Base-by-base conservation (phyloP, 2,329 filamentous ascomycete genomes). In the Aspergillus ruber region DNA sequence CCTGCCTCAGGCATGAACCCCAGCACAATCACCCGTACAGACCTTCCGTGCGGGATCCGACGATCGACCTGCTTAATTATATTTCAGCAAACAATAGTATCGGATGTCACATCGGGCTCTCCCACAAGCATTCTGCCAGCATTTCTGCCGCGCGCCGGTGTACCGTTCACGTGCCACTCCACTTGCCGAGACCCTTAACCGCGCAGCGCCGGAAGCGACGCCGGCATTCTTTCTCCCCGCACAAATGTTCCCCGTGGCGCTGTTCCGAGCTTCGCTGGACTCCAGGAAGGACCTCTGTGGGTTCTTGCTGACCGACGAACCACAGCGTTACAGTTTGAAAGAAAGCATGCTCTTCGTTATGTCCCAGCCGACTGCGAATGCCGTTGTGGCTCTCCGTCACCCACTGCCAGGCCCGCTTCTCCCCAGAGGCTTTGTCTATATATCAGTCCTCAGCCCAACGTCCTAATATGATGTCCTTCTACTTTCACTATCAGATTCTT, bases 301-400 rank as follows among this genome's bases (percentile, higher is more conserved):
- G 10, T 20, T 13, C 8, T 8, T 23, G 21, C n/a, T 42, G 17
- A 35, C 25, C 12, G 41, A 47, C 50, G 29, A 50, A 46, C 43
- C 43, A 42, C 15, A 18, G 42, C 18, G 10, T n/a, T 18, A 23
- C 3, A 41, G 13, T 41, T 41, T 18, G 15, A 21, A 18, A 17
- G n/a, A 4, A 8, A 18, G 18, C 43, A 15, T 17, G 23, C 23
- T 44, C 33, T 39, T 51, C 52, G 42, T 46, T 44, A 54, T 54
- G 50, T 23, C 59, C 55, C 58, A 64, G 52, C 63, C 62, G 62
- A 66, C 48, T 45, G 50, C 60, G 58, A 66, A 58, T 67, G 64
- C 64, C 64, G 64, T 62, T 57, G 50, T 61, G 59, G 53, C 39
- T 57, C 61, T 53, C 62, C 62, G 60, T 57, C 15, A 15, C 45